These are phyloP conservation scores for Ailanthus altissimus DNA, from an alignment of 345 rosid species.

Conservation along the genomic window DNA sequence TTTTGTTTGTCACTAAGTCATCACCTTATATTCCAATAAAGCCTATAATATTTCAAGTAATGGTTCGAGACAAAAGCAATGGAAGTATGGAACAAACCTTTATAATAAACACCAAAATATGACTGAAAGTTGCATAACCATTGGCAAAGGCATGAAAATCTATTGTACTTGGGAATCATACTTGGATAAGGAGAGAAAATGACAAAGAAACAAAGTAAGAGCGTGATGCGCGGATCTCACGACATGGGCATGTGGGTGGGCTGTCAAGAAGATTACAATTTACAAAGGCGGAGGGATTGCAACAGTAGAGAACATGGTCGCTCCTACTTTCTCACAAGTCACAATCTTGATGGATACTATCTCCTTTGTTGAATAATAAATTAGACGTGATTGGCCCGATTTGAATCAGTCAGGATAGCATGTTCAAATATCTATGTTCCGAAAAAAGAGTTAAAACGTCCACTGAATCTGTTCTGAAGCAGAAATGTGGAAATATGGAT, in stretches of 20 bases:
- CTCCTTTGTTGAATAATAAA: background rate
- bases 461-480: background rate
- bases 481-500: constrained; percentile 10
- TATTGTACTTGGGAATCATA: constrained; percentile 7
- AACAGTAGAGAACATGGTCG: constrained; percentile 26
- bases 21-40: background rate
- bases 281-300: constrained; percentile 23
- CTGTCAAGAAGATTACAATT: constrained; percentile 23
- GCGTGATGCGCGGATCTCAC: constrained; percentile 46
- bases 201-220: constrained; percentile 23
- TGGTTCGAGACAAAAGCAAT: constrained; percentile 10
- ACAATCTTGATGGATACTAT: background rate
- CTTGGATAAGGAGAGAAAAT: constrained; percentile 25
- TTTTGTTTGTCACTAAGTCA: background rate
- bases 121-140: background rate
- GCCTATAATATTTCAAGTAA: background rate
- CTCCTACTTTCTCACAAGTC: constrained; percentile 24
- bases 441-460: background rate
- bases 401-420: background rate
- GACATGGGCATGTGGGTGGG: constrained; percentile 49
- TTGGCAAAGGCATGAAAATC: constrained; percentile 10
- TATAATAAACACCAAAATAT: background rate
- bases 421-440: background rate
- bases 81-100: background rate
- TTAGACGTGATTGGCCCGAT: background rate